A percentile compares a stretch with the other conserved stretches of the same genome.
phyloP scores from a whole-genome alignment of 805 yeast genomes.

The Saccharomycopsis sp. region DNA sequence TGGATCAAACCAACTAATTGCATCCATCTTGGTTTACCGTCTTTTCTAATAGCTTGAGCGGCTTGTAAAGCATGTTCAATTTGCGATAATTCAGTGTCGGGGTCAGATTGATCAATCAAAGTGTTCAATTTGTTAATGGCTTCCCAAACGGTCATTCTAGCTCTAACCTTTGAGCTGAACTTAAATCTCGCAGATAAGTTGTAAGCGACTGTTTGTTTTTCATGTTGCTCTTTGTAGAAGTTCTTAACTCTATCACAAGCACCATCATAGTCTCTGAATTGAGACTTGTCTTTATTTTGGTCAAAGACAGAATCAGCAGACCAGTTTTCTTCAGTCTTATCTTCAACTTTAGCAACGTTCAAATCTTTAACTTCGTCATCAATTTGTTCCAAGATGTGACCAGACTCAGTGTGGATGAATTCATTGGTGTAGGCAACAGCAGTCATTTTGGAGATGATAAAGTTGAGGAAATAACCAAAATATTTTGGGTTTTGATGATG shows the following conservation, averaged over 20 bases:
- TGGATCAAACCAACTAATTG: conserved; percentile 64
- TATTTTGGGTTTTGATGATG: too few relatives aligned
- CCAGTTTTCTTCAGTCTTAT: conserved; percentile 1
- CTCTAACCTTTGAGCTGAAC: conserved; percentile 55
- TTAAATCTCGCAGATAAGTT: conserved; percentile 60
- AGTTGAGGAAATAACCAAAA: background rate
- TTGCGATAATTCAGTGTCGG: conserved; percentile 63
- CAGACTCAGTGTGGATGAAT: conserved; percentile 13
- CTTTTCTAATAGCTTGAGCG: conserved; percentile 61
- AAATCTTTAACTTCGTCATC: conserved; percentile 14
- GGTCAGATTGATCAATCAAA: conserved; percentile 60
- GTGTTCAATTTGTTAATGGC: conserved; percentile 51
- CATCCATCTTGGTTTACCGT: conserved; percentile 64
- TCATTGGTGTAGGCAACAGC: conserved; percentile 4
- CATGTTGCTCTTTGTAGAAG: conserved; percentile 60
- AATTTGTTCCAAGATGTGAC: conserved; percentile 10
- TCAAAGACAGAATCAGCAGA: conserved; percentile 17
- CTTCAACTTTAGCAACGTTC: conserved; percentile 8
- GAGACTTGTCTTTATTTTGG: conserved; percentile 24
- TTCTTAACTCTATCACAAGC: conserved; percentile 58
- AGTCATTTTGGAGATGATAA: conserved; percentile 3
- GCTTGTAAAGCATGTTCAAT: conserved; percentile 69
- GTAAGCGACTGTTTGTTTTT: conserved; percentile 60
- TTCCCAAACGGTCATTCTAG: conserved; percentile 63
- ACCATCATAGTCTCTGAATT: conserved; percentile 55